A percentile compares a stretch with the other conserved stretches of the same genome.
Evolutionary conservation across 805 yeast genomes (phyloP).

Genomic region (Kodamaea restingae): DNA sequence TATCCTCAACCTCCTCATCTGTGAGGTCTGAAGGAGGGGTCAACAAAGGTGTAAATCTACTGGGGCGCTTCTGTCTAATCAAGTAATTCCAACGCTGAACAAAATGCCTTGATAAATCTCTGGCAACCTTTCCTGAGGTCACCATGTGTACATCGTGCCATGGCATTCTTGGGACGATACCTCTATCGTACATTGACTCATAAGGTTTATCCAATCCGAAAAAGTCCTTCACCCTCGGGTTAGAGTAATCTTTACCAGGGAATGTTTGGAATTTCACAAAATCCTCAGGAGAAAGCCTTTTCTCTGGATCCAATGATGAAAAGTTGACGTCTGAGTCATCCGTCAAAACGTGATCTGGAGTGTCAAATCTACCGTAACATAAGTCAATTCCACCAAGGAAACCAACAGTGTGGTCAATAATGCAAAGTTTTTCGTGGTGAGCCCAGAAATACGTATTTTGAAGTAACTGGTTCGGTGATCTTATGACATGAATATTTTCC

Average conservation of each 20-base stretch:
- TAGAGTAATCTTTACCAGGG: conserved; percentile 97
- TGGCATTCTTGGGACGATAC: conserved; percentile 87
- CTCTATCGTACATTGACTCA: conserved; percentile 87
- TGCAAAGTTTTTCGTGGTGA: conserved; percentile 90
- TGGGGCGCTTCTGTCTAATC: conserved; percentile 88
- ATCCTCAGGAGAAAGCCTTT: conserved; percentile 35
- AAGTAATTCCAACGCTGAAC: conserved; percentile 97
- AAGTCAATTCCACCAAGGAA: conserved; percentile 95
- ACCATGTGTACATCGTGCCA: conserved; percentile 99
- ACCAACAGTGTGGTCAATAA: conserved; percentile 83
- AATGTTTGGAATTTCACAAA: conserved; percentile 58
- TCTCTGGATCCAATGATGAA: conserved; percentile 25
- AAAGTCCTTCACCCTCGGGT: conserved; percentile 90
- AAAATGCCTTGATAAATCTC: conserved; percentile 90
- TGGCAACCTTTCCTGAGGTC: conserved; percentile 88
- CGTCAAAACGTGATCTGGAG: conserved; percentile 86
- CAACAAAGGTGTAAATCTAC: conserved; percentile 85
- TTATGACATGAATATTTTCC: conserved; percentile 78
- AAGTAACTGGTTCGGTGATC: conserved; percentile 92
- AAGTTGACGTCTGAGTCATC: conserved; percentile 59
- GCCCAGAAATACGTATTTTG: conserved; percentile 98
- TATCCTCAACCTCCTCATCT: conserved; percentile 58
- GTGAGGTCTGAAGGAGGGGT: conserved; percentile 91
- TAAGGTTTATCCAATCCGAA: conserved; percentile 76
- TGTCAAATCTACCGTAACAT: conserved; percentile 94